phyloP scores from a whole-genome alignment of 495 filamentous ascomycete genomes.

The Aspergillus homomorphus region DNA sequence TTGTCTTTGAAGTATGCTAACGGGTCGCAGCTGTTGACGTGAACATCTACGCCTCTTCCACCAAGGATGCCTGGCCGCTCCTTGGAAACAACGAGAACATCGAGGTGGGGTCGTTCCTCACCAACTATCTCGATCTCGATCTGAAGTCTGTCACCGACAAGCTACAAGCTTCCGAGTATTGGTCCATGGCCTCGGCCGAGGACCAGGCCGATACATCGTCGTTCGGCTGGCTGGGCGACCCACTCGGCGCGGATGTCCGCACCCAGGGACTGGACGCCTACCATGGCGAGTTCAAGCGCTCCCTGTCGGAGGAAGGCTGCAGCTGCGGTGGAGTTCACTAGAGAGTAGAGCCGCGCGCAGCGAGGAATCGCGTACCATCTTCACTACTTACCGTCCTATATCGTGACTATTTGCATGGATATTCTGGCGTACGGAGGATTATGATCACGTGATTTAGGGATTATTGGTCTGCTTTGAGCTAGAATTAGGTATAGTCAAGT shows the following conservation, averaged over 20 bases:
- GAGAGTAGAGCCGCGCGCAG: background rate
- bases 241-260: constrained; percentile 33
- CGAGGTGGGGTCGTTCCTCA: constrained; percentile 78
- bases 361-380: background rate
- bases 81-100: constrained; percentile 93
- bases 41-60: constrained; percentile 75
- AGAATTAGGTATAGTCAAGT: too few species aligned
- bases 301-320: constrained; percentile 30
- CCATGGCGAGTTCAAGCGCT: constrained; percentile 50
- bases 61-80: constrained; percentile 48
- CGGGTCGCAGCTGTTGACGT: constrained; percentile 65
- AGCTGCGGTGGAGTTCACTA: constrained; percentile 38
- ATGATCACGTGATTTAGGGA: background rate
- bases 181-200: constrained; percentile 14
- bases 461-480: background rate
- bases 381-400: background rate
- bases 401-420: background rate
- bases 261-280: constrained; percentile 45
- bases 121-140: constrained; percentile 75
- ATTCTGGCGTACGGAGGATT: background rate
- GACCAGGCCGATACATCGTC: constrained; percentile 16
- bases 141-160: constrained; percentile 71
- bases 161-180: constrained; percentile 55
- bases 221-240: constrained; percentile 44
- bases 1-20: constrained; percentile 16